phyloP scores from a whole-genome alignment of 1,139 yeast species.

The Magnusiomyces fungicola region DNA sequence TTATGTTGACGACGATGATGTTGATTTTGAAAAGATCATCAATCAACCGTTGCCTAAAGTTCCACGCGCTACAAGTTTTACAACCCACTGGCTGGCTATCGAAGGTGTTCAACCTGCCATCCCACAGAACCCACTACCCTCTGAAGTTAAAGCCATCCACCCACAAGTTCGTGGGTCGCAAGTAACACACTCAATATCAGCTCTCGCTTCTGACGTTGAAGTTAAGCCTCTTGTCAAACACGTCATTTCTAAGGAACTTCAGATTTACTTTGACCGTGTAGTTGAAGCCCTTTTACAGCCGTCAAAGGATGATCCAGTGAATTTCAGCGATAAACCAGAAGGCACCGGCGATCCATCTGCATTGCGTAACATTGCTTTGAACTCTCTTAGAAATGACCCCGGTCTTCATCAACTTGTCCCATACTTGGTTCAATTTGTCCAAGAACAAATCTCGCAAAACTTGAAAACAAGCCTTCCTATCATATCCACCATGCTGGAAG shows the following conservation, averaged over 20 bases:
- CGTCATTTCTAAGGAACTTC: slow-evolving; percentile 88
- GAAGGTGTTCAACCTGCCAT: slow-evolving; percentile 99
- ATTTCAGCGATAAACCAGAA: slow-evolving; percentile 33
- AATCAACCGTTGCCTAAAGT: slow-evolving; percentile 94
- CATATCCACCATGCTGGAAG: slow-evolving; percentile 84
- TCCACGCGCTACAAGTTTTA: slow-evolving; percentile 84
- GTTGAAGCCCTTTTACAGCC: slow-evolving; percentile 58
- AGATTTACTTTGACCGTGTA: slow-evolving; percentile 85
- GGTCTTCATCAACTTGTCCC: slow-evolving; percentile 97
- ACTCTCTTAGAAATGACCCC: slow-evolving; percentile 81
- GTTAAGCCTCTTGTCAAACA: slow-evolving; percentile 95
- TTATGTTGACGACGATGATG: slow-evolving; percentile 84
- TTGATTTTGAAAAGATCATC: slow-evolving; percentile 88
- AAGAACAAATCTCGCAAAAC: slow-evolving; percentile 90
- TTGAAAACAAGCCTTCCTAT: slow-evolving; percentile 58
- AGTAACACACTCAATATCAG: slow-evolving; percentile 30
- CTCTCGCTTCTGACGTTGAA: slow-evolving; percentile 50
- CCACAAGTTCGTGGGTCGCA: slow-evolving; percentile 39
- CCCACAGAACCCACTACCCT: slow-evolving; percentile 88
- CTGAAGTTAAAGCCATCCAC: slow-evolving; percentile 37
- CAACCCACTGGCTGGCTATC: slow-evolving; percentile 98
- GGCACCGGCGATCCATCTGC: slow-evolving; percentile 33
- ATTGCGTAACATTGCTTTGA: slow-evolving; percentile 70
- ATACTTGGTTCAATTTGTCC: slow-evolving; percentile 89
- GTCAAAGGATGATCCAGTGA: slow-evolving; percentile 29